Conservation (phyloP, 441 rosid species). For the Croton laevigatus region DNA sequence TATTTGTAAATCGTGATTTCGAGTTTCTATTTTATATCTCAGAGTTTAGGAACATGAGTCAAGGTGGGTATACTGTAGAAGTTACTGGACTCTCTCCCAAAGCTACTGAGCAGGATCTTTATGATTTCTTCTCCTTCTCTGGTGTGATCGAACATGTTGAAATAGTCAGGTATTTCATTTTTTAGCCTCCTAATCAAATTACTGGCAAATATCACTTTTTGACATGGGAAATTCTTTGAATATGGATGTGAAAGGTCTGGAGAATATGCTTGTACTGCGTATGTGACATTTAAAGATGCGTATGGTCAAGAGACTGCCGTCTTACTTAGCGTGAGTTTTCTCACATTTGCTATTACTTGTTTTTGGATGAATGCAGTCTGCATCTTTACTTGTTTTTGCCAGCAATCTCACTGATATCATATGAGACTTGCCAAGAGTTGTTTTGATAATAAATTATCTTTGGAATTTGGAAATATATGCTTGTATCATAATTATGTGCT, state of each 20-base stretch:
- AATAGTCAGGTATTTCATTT: slow-evolving; percentile 45
- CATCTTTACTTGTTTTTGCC: background rate
- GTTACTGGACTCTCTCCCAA: slow-evolving; percentile 70
- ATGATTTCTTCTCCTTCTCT: slow-evolving; percentile 73
- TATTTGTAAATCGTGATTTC: background rate
- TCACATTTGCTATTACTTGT: background rate
- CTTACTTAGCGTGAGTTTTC: slow-evolving; percentile 67
- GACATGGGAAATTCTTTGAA: slow-evolving; percentile 5
- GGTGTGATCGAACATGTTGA: slow-evolving; percentile 60
- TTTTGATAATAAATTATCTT: background rate
- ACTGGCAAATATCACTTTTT: background rate
- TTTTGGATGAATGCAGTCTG: background rate
- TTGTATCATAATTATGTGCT: background rate
- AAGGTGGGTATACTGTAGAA: slow-evolving; percentile 50
- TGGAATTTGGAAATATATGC: background rate
- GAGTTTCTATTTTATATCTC: background rate
- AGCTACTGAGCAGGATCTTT: slow-evolving; percentile 57
- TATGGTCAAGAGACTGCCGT: slow-evolving; percentile 78
- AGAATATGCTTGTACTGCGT: slow-evolving; percentile 61
- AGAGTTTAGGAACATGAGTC: slow-evolving; percentile 31
- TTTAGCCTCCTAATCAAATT: background rate
- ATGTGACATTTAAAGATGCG: slow-evolving; percentile 71
- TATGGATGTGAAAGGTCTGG: slow-evolving; percentile 32
- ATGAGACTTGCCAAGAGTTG: background rate
- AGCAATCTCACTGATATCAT: background rate